Percentiles rank a stretch among this genome's conserved stretches.
Evolutionary conservation across 306 rosid species (phyloP).

Genomic region (Medicago arabica): DNA sequence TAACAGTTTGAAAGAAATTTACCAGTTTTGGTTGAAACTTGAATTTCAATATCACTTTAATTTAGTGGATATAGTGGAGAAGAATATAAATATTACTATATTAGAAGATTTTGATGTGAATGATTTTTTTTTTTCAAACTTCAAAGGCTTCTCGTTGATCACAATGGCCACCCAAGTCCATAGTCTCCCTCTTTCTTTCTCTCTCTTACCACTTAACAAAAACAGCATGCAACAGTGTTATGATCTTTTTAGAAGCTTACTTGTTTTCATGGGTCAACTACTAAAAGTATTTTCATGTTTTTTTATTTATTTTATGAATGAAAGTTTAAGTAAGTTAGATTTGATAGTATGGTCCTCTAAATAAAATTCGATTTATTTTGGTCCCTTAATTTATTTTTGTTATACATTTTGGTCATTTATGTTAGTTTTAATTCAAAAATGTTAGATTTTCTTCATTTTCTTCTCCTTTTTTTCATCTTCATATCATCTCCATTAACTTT

Average conservation of each 20-base stretch:
- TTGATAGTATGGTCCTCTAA: no score
- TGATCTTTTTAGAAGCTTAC: conserved; percentile 55
- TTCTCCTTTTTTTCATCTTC: no score
- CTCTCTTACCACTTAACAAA: conserved; percentile 6
- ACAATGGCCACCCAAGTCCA: conserved; percentile 52
- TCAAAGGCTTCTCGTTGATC: conserved; percentile 47
- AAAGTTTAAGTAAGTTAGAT: no score
- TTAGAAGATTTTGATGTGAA: neutral
- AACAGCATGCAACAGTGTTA: conserved; percentile 55
- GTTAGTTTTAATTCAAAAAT: no score
- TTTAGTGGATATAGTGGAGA: conserved; percentile 26
- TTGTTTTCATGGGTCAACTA: conserved; percentile 36
- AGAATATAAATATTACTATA: neutral
- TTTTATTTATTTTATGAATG: no score
- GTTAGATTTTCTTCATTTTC: no score
- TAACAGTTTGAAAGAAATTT: conserved; percentile 44
- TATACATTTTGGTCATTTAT: no score
- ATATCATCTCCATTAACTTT: no score
- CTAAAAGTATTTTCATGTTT: no score
- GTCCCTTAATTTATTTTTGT: no score
- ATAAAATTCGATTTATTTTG: no score
- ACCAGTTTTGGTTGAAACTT: conserved; percentile 50
- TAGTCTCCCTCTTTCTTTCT: conserved; percentile 40
- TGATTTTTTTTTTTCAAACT: neutral
- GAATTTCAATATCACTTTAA: conserved; percentile 40